A percentile compares a stretch with the other conserved stretches of the same genome.
Conservation (phyloP, 140 eudicot genomes). For the Stevia rebaudiana region DNA sequence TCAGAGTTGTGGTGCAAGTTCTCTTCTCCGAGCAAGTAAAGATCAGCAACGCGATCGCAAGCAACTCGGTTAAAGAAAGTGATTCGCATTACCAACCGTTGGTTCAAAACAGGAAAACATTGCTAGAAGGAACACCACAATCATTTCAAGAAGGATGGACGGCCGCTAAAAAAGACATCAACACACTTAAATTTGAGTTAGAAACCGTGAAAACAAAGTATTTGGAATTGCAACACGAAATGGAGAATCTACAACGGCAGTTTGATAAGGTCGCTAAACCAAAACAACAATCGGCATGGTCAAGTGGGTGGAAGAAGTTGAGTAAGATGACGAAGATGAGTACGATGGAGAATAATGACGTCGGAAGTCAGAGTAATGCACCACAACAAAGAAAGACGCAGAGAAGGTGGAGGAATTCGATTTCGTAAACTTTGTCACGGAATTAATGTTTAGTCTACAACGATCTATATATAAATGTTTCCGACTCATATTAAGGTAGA, state of each 20-base stretch:
- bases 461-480: too few relatives aligned
- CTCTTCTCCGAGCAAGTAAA: slow-evolving; percentile 92
- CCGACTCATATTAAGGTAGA: too few relatives aligned
- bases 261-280: slow-evolving; percentile 63
- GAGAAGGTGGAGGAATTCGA: slow-evolving; percentile 97
- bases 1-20: slow-evolving; percentile 81
- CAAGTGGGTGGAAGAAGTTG: slow-evolving; percentile 86
- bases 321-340: slow-evolving; percentile 63
- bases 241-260: slow-evolving; percentile 79
- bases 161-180: slow-evolving; percentile 83
- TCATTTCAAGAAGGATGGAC: slow-evolving; percentile 98
- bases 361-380: slow-evolving; percentile 40
- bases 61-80: slow-evolving; percentile 48
- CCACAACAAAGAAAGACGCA: slow-evolving; percentile 58
- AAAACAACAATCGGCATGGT: slow-evolving; percentile 80
- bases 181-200: slow-evolving; percentile 78
- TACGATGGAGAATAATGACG: slow-evolving; percentile 44
- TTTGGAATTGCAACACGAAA: slow-evolving; percentile 70
- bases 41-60: slow-evolving; percentile 78
- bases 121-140: slow-evolving; percentile 88
- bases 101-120: slow-evolving; percentile 55
- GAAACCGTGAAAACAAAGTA: slow-evolving; percentile 84
- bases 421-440: slow-evolving; percentile 49
- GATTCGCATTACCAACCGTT: slow-evolving; percentile 70
- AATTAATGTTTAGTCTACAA: too few relatives aligned